Evolutionary conservation across 495 filamentous ascomycete genomes (phyloP), one percentile per base, ranked within the genome.

Genomic region (Daldinia vernicosa): DNA sequence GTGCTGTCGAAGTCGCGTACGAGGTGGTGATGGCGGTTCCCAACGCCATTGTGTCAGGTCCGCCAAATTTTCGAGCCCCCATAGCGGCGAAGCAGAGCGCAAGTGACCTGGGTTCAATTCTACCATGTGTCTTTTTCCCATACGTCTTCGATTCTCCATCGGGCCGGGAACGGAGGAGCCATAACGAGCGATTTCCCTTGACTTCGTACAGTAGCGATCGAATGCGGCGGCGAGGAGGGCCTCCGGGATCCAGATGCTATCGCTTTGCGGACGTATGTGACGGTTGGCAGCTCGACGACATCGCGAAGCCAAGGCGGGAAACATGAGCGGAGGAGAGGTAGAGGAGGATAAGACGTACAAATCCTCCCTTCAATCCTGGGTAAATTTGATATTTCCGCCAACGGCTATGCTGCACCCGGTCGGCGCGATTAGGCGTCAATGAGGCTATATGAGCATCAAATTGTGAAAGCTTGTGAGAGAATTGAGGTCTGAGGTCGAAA

Each of bases 61-160:
- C 2, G 80, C 37, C 14, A 80, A 67, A 50, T 74, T 72, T 27
- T 80, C 75, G 28, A 85, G 75, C 0, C 72, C 77, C 84, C 82
- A 84, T 22, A 76, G 35, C 1, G 80, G 80, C 17, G 77, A 56
- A 11, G 76, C 69, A 6, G 78, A 73, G 32, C 80, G 72, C 9
- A 76, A 67, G 15, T 79, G 78, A 17, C 79, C 65, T 24, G 78
- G 71, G 52, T 75, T 79, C n/a, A 82, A 69, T 54, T 80, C 79
- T 52, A 78, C 79, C 79, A 88, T 83, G 27, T 80, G 80, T 60
- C 86, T 78, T 57, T 79, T 84, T n/a, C 85, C 84, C 56, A 86
- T 67, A 19, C 84, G 80, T 35, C 84, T 83, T 6, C 84, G 80
- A 74, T 78, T 80, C 74, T 88, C 86, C 67, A 87, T 78, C 22